Percentiles rank a stretch among this genome's conserved stretches.
These are phyloP conservation scores for Ophiosphaerella korrae DNA, from an alignment of 2,329 filamentous ascomycete genomes.

Conservation along the genomic window DNA sequence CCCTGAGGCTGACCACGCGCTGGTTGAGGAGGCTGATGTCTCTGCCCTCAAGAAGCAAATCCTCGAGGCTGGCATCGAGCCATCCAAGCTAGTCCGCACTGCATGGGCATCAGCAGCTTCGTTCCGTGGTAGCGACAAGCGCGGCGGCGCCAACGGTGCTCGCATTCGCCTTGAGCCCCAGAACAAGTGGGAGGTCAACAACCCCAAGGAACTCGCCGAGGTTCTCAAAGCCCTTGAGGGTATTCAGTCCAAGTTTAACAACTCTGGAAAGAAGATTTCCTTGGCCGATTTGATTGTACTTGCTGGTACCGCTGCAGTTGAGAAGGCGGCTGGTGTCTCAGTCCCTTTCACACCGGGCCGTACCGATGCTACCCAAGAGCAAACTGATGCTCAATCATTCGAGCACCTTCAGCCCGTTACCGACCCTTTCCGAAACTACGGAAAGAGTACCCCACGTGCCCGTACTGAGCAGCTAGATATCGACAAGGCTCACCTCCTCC, in stretches of 20 bases:
- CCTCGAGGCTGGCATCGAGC: slow-evolving; percentile 64
- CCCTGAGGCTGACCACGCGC: slow-evolving; percentile 61
- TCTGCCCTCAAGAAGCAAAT: slow-evolving; percentile 71
- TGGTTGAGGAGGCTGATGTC: slow-evolving; percentile 68
- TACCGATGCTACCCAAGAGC: slow-evolving; percentile 71
- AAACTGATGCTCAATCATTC: slow-evolving; percentile 71
- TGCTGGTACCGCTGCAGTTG: slow-evolving; percentile 71
- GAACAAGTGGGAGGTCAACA: slow-evolving; percentile 75
- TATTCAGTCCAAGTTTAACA: slow-evolving; percentile 71
- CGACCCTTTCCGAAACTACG: slow-evolving; percentile 85
- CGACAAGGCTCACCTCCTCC: slow-evolving; percentile 73
- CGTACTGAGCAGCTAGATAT: slow-evolving; percentile 72
- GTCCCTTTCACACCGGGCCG: slow-evolving; percentile 78
- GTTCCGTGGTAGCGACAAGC: slow-evolving; percentile 71
- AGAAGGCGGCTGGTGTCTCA: slow-evolving; percentile 68
- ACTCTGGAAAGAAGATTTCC: slow-evolving; percentile 70
- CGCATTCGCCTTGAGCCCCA: slow-evolving; percentile 76
- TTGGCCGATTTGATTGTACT: slow-evolving; percentile 80
- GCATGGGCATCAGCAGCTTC: slow-evolving; percentile 46
- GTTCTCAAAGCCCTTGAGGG: slow-evolving; percentile 66
- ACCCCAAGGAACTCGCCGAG: slow-evolving; percentile 67
- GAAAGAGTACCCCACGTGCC: slow-evolving; percentile 64
- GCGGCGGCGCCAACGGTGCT: slow-evolving; percentile 79
- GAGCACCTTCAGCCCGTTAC: slow-evolving; percentile 68
- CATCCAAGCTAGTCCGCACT: slow-evolving; percentile 64